Base-by-base conservation (phyloP, 2,329 filamentous ascomycete species). In the Aureobasidium sp. region DNA sequence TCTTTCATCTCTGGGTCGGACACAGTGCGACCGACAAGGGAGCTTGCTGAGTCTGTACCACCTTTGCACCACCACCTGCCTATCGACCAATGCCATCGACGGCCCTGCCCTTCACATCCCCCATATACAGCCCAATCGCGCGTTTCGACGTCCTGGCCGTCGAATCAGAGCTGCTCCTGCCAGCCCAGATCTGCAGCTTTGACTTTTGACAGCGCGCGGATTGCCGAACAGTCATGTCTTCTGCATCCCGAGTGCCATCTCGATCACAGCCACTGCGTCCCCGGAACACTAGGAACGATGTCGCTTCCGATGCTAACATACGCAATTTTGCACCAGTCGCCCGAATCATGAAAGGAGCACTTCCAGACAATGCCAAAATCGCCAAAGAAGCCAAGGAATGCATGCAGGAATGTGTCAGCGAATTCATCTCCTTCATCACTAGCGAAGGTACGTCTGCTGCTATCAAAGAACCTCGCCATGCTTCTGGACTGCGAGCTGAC, bases 341-440 rank as follows among this genome's bases (percentile, higher is more conserved):
- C 67, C 89, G 94, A 62, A 97, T 99, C 76, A 99, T 99, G 94
- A 99, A 99, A 77, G 89, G 91, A 70, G 94, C 94, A 7, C 82
- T 99, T 53, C 94, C 94, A 57, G 94, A 99, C 67, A 99, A 99
- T 73, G 94, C 94, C 68, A 99, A 99, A 78, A 99, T 99, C 53
- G 71, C 72, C 31, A 99, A 99, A 74, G 94, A 99, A 74, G 94
- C 94, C 61, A 99, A 99, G 76, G 94, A 99, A 75, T 99, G 94
- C 78, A 97, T 99, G 94, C 94, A 99, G 76, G 94, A 99, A 77
- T 99, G 94, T 73, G 94, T 99, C 63, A 97, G 92, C 85, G 94
- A 99, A 78, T 99, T 99, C 77, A 99, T 99, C 80, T 96, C 91
- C 7, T 99, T 99, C 81, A 97, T 99, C 73, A 99, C 94, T 39